A percentile compares a stretch with the other conserved stretches of the same genome.
These are phyloP conservation scores for Trypanosoma lewisi DNA, from an alignment of 208 protist genomes.

Conservation along the genomic window DNA sequence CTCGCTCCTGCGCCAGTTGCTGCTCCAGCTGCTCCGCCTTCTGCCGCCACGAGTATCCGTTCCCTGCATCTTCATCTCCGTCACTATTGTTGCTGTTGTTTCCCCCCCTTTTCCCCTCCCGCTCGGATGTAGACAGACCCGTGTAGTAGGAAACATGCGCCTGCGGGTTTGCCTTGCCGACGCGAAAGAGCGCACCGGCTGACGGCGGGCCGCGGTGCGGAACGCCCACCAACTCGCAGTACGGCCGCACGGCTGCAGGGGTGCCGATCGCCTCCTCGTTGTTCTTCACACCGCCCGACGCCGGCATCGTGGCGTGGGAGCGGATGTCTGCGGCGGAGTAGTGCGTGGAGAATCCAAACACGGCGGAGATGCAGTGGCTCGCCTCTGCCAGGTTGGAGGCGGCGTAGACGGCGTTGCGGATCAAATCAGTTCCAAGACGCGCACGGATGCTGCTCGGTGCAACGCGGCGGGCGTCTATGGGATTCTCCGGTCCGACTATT, in stretches of 20 bases:
- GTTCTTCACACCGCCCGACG: constrained; percentile 5
- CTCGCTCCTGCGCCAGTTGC: constrained; percentile 17
- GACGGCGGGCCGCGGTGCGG: background rate
- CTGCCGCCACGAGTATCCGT: constrained; percentile 1
- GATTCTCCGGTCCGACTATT: constrained; percentile 70
- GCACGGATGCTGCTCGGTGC: constrained; percentile 58
- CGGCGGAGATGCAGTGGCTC: constrained; percentile 31
- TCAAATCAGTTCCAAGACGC: constrained; percentile 45
- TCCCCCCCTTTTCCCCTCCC: background rate
- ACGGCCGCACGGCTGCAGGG: constrained; percentile 10
- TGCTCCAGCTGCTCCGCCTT: constrained; percentile 22
- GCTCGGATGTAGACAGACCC: background rate
- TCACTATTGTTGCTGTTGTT: background rate
- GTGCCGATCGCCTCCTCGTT: background rate
- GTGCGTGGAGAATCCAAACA: constrained; percentile 62
- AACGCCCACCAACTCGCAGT: constrained; percentile 10
- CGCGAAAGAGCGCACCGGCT: background rate
- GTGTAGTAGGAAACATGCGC: constrained; percentile 28
- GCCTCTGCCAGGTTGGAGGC: constrained; percentile 51
- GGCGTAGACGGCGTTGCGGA: constrained; percentile 69
- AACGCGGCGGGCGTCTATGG: constrained; percentile 40
- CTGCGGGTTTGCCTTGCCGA: constrained; percentile 24
- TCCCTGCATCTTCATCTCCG: background rate
- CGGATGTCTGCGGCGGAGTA: constrained; percentile 25
- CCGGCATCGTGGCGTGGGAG: constrained; percentile 7